phyloP scores from a whole-genome alignment of 176 grass and related monocot genomes.

The Tillandsia leiboldiana region DNA sequence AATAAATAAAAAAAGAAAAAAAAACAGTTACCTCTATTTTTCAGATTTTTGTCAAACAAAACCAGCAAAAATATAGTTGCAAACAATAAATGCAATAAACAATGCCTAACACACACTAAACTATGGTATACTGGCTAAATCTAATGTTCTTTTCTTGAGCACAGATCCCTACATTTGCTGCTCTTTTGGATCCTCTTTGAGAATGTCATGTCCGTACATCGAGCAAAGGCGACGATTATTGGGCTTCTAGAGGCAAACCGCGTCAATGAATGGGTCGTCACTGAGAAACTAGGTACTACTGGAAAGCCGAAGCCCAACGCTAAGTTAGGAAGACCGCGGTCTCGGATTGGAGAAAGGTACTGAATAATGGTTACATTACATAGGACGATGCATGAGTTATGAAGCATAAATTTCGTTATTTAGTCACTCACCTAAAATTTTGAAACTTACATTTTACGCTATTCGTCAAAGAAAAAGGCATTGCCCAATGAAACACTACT shows the following conservation, averaged over 20 bases:
- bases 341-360: conserved; percentile 36
- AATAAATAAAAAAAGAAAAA: neutral
- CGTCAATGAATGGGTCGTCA: conserved; percentile 88
- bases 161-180: conserved; percentile 57
- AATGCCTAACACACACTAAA: too few species aligned
- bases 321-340: conserved; percentile 21
- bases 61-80: too few species aligned
- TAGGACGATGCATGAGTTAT: neutral
- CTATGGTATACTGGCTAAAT: too few species aligned
- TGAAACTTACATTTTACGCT: too few species aligned
- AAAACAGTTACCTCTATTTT: neutral
- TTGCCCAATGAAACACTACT: too few species aligned
- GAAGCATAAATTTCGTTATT: neutral
- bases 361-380: neutral
- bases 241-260: conserved; percentile 68
- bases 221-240: conserved; percentile 67
- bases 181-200: conserved; percentile 94
- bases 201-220: conserved; percentile 93
- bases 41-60: too few species aligned
- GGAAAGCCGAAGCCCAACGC: conserved; percentile 25
- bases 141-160: neutral
- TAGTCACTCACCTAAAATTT: too few species aligned
- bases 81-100: neutral
- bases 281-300: conserved; percentile 52
- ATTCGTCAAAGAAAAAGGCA: too few species aligned